Conservation (phyloP, 768 basidiomycete genomes). For the Boletus sp. region DNA sequence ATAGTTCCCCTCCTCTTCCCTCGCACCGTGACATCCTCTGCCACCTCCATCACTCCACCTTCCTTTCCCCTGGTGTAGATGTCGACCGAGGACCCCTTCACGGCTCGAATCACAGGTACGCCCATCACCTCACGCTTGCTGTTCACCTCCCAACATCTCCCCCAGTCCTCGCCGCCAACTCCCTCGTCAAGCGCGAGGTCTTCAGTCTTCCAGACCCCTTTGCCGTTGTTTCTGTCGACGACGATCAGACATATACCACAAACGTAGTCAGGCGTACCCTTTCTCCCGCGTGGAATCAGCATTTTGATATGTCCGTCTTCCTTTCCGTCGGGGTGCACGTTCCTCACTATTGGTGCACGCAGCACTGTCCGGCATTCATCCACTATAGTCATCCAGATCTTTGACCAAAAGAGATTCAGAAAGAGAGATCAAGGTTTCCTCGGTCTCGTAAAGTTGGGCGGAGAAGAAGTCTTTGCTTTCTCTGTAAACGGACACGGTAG, state of each 20-base stretch:
- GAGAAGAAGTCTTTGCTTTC: constrained; percentile 49
- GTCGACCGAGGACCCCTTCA: constrained; percentile 16
- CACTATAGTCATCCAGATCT: constrained; percentile 78
- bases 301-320: constrained; percentile 73
- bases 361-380: constrained; percentile 75
- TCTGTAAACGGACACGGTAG: constrained; percentile 47
- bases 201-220: constrained; percentile 86
- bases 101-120: constrained; percentile 29
- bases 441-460: constrained; percentile 54
- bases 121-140: neutral
- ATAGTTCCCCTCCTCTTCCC: neutral
- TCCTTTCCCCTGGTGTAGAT: constrained; percentile 8
- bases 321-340: constrained; percentile 5
- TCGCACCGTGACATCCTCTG: neutral
- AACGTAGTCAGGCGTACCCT: constrained; percentile 64
- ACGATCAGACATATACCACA: constrained; percentile 78
- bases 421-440: constrained; percentile 80
- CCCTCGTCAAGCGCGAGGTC: constrained; percentile 72
- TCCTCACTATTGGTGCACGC: constrained; percentile 2
- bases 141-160: neutral
- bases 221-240: constrained; percentile 83
- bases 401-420: constrained; percentile 87
- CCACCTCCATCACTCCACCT: neutral
- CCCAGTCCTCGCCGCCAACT: constrained; percentile 72
- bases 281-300: constrained; percentile 79